phyloP scores from a whole-genome alignment of 2,329 filamentous ascomycete species.

The Phyllosticta citribraziliensis region DNA sequence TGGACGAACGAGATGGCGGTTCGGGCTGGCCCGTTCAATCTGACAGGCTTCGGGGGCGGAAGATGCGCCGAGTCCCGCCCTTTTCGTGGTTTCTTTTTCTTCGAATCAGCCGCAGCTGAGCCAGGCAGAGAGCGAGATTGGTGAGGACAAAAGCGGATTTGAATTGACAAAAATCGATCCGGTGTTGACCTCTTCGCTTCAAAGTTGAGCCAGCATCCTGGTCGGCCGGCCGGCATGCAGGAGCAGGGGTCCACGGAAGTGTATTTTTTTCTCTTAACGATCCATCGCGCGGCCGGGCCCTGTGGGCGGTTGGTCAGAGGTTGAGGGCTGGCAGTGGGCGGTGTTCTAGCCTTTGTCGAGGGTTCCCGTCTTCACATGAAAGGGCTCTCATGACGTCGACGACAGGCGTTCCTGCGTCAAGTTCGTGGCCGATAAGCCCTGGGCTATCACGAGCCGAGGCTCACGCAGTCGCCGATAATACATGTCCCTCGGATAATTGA shows the following conservation, averaged over 20 bases:
- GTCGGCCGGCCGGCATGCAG: neutral
- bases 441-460: slow-evolving; percentile 1
- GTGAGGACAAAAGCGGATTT: neutral
- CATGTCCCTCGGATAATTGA: slow-evolving; percentile 2
- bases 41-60: neutral
- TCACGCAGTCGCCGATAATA: neutral
- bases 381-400: slow-evolving; percentile 3
- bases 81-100: neutral
- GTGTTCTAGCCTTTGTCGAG: neutral
- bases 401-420: neutral
- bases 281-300: neutral
- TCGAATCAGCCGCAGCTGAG: neutral
- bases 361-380: slow-evolving; percentile 2
- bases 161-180: neutral
- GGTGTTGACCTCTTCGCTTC: neutral
- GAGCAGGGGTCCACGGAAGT: neutral
- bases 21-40: neutral
- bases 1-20: neutral
- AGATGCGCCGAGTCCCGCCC: neutral
- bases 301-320: neutral
- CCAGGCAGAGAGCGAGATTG: neutral
- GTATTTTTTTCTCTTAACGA: neutral
- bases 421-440: slow-evolving; percentile 2
- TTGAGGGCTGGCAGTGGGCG: neutral
- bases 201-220: neutral